Percentiles rank a stretch among this genome's conserved stretches.
phyloP scores from a whole-genome alignment of 495 filamentous ascomycete species.

The Annulohypoxylon nitens region DNA sequence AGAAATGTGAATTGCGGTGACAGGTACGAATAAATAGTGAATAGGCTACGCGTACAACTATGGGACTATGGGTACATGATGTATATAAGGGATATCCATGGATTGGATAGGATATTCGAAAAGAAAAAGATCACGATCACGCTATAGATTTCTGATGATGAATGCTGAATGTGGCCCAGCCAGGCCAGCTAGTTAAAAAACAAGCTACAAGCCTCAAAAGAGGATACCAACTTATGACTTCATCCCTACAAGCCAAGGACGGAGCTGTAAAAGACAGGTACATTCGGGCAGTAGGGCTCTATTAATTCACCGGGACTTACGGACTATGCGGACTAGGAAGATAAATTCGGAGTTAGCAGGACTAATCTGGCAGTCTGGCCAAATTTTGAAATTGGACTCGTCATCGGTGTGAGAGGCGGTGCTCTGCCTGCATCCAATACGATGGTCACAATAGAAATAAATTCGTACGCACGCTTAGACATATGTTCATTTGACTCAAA shows the following conservation, averaged over 20 bases:
- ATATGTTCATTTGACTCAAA: not conserved
- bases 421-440: conserved; percentile 26
- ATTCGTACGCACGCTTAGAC: not conserved
- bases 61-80: conserved; percentile 2
- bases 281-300: conserved; percentile 23
- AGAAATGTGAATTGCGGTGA: conserved; percentile 23
- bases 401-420: conserved; percentile 36
- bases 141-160: conserved; percentile 30
- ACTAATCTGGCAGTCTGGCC: not conserved
- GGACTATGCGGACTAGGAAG: not conserved
- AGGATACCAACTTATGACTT: conserved; percentile 43
- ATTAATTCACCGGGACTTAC: conserved; percentile 26
- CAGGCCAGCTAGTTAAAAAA: not conserved
- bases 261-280: not conserved
- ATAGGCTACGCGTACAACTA: conserved; percentile 25
- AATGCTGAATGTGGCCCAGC: conserved; percentile 14
- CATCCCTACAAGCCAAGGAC: conserved; percentile 27
- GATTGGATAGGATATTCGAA: not conserved
- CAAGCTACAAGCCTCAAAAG: conserved; percentile 26
- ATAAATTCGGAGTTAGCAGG: conserved; percentile 16
- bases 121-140: conserved; percentile 24
- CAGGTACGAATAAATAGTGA: not conserved
- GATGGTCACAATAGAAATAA: not conserved
- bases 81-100: not conserved
- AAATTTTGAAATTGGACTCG: conserved; percentile 30